Percentiles rank a stretch among this genome's conserved stretches.
Conservation (phyloP, 129 eudicot genomes). For the Saposhnikovia divaricata region DNA sequence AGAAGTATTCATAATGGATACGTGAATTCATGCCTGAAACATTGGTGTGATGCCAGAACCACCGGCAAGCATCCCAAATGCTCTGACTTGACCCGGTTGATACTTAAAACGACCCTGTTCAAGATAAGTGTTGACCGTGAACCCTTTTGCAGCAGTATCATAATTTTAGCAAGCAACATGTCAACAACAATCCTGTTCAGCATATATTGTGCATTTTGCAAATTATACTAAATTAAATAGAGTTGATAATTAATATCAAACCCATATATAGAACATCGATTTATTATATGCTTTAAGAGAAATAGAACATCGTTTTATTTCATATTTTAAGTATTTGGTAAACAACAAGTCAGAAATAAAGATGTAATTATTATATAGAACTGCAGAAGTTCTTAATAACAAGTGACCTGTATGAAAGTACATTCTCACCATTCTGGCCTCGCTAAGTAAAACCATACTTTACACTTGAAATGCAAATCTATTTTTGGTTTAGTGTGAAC, state of each 20-base stretch:
- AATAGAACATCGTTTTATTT: background rate
- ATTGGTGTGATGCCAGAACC: conserved; percentile 98
- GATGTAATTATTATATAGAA: background rate
- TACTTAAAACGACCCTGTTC: conserved; percentile 72
- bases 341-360: background rate
- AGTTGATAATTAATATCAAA: no score
- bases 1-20: background rate
- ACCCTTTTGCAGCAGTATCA: conserved; percentile 2
- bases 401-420: background rate
- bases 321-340: background rate
- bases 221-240: no score
- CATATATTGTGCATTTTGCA: background rate
- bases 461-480: background rate
- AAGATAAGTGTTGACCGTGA: background rate
- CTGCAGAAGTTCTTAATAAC: background rate
- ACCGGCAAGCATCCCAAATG: conserved; percentile 98
- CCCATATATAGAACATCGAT: no score
- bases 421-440: background rate
- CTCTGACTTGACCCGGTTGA: conserved; percentile 81
- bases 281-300: no score
- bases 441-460: background rate
- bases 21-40: conserved; percentile 61
- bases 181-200: background rate
- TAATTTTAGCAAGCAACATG: background rate
- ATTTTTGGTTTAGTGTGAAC: background rate